Evolutionary conservation across 805 yeast genomes (phyloP).

Genomic region (Suhomyces faveliae): DNA sequence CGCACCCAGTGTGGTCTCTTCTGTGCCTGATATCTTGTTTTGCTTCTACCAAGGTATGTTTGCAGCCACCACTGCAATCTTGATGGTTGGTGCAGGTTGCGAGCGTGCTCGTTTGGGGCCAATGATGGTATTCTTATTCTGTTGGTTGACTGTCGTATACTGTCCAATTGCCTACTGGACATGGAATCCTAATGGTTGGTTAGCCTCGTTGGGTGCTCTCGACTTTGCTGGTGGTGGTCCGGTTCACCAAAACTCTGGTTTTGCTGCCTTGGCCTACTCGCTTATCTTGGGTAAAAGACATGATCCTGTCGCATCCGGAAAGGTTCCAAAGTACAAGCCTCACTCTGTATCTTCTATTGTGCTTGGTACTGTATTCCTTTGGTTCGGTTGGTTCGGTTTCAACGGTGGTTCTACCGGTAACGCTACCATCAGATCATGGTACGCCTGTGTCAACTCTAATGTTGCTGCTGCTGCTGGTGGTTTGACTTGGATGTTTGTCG

Average conservation of each 20-base stretch:
- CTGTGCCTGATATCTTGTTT: slow-evolving; percentile 89
- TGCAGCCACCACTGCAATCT: slow-evolving; percentile 87
- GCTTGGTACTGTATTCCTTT: slow-evolving; percentile 87
- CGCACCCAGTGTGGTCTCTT: slow-evolving; percentile 61
- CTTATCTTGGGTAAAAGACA: slow-evolving; percentile 88
- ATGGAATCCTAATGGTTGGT: slow-evolving; percentile 95
- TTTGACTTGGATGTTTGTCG: slow-evolving; percentile 90
- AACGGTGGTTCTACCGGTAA: slow-evolving; percentile 98
- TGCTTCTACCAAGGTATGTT: slow-evolving; percentile 96
- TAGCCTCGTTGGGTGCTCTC: slow-evolving; percentile 73
- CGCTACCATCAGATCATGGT: slow-evolving; percentile 89
- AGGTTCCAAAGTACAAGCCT: slow-evolving; percentile 87
- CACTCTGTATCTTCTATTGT: slow-evolving; percentile 90
- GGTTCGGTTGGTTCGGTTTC: slow-evolving; percentile 99
- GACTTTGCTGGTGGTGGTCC: slow-evolving; percentile 99
- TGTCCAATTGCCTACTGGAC: slow-evolving; percentile 97
- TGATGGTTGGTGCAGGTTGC: slow-evolving; percentile 97
- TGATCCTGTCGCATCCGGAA: slow-evolving; percentile 67
- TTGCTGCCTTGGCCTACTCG: slow-evolving; percentile 93
- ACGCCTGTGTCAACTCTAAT: slow-evolving; percentile 90
- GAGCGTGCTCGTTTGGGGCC: slow-evolving; percentile 97
- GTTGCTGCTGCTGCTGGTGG: slow-evolving; percentile 94
- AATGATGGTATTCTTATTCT: slow-evolving; percentile 89
- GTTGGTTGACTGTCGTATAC: slow-evolving; percentile 95
- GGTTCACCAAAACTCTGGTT: slow-evolving; percentile 92